Base-by-base conservation (phyloP, 2,329 filamentous ascomycete species). In the Alternaria consortialis region DNA sequence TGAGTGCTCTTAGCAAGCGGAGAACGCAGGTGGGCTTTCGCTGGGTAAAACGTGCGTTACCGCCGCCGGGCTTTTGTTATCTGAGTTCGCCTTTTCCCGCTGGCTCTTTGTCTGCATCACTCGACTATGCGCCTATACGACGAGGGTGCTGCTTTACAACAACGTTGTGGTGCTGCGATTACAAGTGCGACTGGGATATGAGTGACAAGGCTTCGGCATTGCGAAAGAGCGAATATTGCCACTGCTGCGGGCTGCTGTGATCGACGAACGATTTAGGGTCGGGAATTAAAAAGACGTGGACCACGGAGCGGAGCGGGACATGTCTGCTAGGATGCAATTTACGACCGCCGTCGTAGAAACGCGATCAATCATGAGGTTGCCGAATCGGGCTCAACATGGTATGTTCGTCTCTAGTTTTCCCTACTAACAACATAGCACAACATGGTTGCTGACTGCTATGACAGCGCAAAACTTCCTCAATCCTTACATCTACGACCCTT, bases 401-500 rank as follows among this genome's bases (percentile, higher is more conserved):
- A 40, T 40, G 27, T 42, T 25, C n/a, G 29, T 37, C 39, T 40
- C 25, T 12, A 34, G 12, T 15, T 42, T 25, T 12, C 13, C 11
- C 29, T 32, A 55, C 39, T n/a, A 17, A 25, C 15, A 12, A 36
- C 32, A 42, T 15, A 52, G 37, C 51, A 36, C 34, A 15, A 15
- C 15, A 51, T 50, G 31, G 32, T 37, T 6, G 46, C 46, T 50
- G 46, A 50, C 31, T 36, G 23, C 20, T 15, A 27, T 50, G 5
- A 29, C 50, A 71, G 68, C 60, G 36, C 50, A 69, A 32, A 50
- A 44, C 29, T 54, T 76, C 25, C 63, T 78, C 37, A 77, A 78
- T 52, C 76, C 76, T 17, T 86, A 86, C 71, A 81, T 82, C 44
- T 86, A 86, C 66, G 72, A 81, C 31, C 84, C 84, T 0, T 83